A percentile compares a stretch with the other conserved stretches of the same genome.
These are phyloP conservation scores for Lasiodiplodia sp. DNA, from an alignment of 2,329 filamentous ascomycete species.

Conservation along the genomic window DNA sequence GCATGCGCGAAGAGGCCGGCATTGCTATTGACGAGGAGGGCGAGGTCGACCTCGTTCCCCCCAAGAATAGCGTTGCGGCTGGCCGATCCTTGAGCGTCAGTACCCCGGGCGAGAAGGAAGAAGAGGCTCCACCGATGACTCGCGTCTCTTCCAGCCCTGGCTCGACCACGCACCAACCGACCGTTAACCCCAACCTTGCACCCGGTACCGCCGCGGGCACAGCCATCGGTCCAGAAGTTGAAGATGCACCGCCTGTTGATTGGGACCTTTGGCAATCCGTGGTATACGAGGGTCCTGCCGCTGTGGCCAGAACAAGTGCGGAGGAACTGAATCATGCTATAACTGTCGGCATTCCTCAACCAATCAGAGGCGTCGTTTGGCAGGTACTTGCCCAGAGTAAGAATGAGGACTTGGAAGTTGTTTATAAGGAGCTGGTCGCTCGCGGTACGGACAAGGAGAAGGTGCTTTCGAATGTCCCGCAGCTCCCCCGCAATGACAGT, in stretches of 20 bases:
- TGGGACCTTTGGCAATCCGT: slow-evolving; percentile 99
- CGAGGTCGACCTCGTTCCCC: slow-evolving; percentile 50
- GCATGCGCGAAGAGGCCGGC: slow-evolving; percentile 55
- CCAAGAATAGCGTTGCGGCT: slow-evolving; percentile 32
- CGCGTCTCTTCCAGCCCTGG: slow-evolving; percentile 41
- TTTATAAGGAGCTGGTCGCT: slow-evolving; percentile 83
- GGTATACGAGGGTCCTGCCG: slow-evolving; percentile 91
- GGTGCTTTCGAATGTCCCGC: slow-evolving; percentile 36
- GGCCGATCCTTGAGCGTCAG: slow-evolving; percentile 51
- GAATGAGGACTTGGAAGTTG: slow-evolving; percentile 83
- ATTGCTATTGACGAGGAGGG: slow-evolving; percentile 49
- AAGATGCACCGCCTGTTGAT: slow-evolving; percentile 77
- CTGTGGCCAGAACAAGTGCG: slow-evolving; percentile 84
- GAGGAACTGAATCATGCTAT: slow-evolving; percentile 92
- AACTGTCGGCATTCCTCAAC: slow-evolving; percentile 89
- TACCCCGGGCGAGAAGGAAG: slow-evolving; percentile 57
- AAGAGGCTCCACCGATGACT: slow-evolving; percentile 40
- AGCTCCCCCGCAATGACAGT: slow-evolving; percentile 27
- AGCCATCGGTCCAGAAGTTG: slow-evolving; percentile 76
- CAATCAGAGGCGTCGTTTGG: slow-evolving; percentile 98
- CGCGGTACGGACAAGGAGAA: slow-evolving; percentile 81
- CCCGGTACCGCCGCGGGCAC: slow-evolving; percentile 88
- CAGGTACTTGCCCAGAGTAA: slow-evolving; percentile 96
- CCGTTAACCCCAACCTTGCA: slow-evolving; percentile 73
- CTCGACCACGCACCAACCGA: slow-evolving; percentile 61